Percentiles rank a stretch among this genome's conserved stretches.
Conservation (phyloP, 371 early-diverging fungal genomes). For the Mucor mucedo region DNA sequence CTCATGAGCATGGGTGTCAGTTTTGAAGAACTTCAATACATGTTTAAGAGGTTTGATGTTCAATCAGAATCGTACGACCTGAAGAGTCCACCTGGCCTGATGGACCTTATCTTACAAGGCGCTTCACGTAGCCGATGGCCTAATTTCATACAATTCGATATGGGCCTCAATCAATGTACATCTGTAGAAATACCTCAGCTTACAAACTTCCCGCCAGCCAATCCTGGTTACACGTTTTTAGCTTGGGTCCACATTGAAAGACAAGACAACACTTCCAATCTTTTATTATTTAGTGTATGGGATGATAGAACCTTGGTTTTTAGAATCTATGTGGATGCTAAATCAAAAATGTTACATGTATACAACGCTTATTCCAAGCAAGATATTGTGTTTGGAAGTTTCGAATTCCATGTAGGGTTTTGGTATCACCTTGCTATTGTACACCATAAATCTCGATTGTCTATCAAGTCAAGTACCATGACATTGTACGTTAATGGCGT, state of each 20-base stretch:
- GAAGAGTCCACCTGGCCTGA: conserved; percentile 20
- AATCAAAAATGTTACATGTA: conserved; percentile 54
- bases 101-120: conserved; percentile 67
- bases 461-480: conserved; percentile 58
- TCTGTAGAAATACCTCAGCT: conserved; percentile 49
- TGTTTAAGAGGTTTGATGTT: conserved; percentile 60
- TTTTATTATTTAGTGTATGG: conserved; percentile 58
- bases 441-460: conserved; percentile 66
- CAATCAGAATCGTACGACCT: conserved; percentile 4
- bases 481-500: conserved; percentile 71
- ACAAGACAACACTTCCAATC: conserved; percentile 51
- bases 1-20: conserved; percentile 70
- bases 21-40: conserved; percentile 59
- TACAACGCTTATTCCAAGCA: conserved; percentile 57
- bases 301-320: conserved; percentile 56
- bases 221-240: conserved; percentile 66
- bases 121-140: conserved; percentile 70
- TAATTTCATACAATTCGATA: conserved; percentile 71
- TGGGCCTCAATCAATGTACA: conserved; percentile 36
- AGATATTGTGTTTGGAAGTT: conserved; percentile 49
- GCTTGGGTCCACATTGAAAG: conserved; percentile 73
- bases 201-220: conserved; percentile 58
- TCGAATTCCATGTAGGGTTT: conserved; percentile 61
- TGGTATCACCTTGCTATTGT: conserved; percentile 80
- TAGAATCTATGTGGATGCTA: conserved; percentile 50